Evolutionary conservation across 345 rosid species (phyloP), one percentile per base, ranked within the genome.

Genomic region (Euphorbia peplus): DNA sequence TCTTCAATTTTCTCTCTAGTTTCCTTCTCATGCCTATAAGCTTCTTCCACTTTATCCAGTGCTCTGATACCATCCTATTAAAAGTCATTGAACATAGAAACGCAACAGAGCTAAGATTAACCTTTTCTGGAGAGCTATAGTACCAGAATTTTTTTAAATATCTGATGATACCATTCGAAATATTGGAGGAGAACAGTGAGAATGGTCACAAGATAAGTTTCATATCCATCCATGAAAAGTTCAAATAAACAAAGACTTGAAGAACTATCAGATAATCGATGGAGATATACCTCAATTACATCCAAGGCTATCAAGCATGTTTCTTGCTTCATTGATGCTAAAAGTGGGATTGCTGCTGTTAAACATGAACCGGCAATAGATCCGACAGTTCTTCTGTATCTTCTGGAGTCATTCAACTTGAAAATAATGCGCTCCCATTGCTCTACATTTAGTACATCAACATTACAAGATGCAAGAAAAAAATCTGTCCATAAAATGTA

Each of bases 321-420:
- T 25, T 73, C 78, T 73, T 89, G 99, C 66, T 85, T 76, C 70
- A 69, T 64, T 67, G 96, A 89, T 69, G 91, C 96, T 62, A 95
- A 85, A 30, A 91, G 83, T 68, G 99, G 93, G 10, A 82, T 83
- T 72, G 91, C 85, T 16, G 96, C 79, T 4, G 75, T 78, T 71
- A 95, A 83, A 83, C 99, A 91, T 15, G 91, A 89, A 74, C 85
- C 81, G 60, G 88, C 85, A 69, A 91, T 81, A 4, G 97, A 95
- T 69, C 91, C 97, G 77, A 95, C 89, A 15, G 74, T 87, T 73
- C 82, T 89, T 80, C 97, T 86, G 74, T 83, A 89, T 76, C 93
- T 83, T 78, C 76, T 89, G 68, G 85, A 83, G 73, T 87, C 85
- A 72, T 81, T 88, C 83, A 88, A 63, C 82, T 87, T 82, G 73